Percentiles rank a stretch among this genome's conserved stretches.
Conservation (phyloP, 495 filamentous ascomycete species). For the Filosporella fistucella region DNA sequence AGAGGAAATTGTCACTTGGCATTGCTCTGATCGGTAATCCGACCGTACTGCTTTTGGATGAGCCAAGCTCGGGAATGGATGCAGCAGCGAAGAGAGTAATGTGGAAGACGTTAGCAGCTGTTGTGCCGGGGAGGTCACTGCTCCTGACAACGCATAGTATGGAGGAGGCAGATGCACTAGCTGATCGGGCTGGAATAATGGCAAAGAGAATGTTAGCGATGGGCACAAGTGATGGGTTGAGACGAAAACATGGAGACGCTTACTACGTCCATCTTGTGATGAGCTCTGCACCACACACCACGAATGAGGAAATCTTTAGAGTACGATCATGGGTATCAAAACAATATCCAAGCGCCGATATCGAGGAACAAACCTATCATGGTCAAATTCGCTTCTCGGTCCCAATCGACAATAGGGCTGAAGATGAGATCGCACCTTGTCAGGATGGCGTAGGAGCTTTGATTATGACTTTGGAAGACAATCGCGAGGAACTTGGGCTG, state of each 20-base stretch:
- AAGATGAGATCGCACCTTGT: constrained; percentile 16
- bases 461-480: constrained; percentile 66
- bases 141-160: constrained; percentile 74
- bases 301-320: constrained; percentile 55
- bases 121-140: constrained; percentile 56
- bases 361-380: constrained; percentile 73
- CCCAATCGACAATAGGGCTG: constrained; percentile 29
- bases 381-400: constrained; percentile 79
- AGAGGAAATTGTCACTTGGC: constrained; percentile 67
- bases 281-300: constrained; percentile 63
- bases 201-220: constrained; percentile 68
- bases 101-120: constrained; percentile 62
- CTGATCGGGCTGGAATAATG: constrained; percentile 65
- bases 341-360: constrained; percentile 50
- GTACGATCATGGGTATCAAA: constrained; percentile 57
- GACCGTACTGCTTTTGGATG: constrained; percentile 66
- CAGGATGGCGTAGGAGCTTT: constrained; percentile 48
- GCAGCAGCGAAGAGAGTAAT: constrained; percentile 70
- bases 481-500: constrained; percentile 59
- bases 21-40: constrained; percentile 77
- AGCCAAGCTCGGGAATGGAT: constrained; percentile 66
- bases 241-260: constrained; percentile 54
- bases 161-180: constrained; percentile 76
- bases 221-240: constrained; percentile 55
- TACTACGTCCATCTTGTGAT: constrained; percentile 72